phyloP scores from a whole-genome alignment of 208 protist genomes.

The Leishmania arabica region DNA sequence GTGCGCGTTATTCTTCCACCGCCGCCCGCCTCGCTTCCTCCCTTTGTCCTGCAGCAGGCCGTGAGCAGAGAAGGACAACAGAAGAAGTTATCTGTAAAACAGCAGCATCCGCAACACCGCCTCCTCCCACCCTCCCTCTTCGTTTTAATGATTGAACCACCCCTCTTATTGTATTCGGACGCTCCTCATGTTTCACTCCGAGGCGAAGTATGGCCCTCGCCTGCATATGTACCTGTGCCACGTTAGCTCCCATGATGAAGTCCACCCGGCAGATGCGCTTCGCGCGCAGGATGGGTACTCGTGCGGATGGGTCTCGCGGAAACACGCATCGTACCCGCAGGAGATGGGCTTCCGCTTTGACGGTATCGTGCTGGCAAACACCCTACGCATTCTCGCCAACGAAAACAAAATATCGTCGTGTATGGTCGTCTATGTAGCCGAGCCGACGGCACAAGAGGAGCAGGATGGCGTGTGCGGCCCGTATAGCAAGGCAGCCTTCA shows the following conservation, averaged over 20 bases:
- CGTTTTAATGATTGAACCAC: not conserved
- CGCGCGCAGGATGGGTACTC: constrained; percentile 54
- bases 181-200: constrained; percentile 35
- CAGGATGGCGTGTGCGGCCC: constrained; percentile 49
- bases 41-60: not conserved
- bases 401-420: constrained; percentile 85
- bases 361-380: constrained; percentile 71
- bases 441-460: constrained; percentile 50
- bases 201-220: constrained; percentile 74
- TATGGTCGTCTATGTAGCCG: constrained; percentile 82
- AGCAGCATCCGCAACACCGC: not conserved
- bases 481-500: constrained; percentile 62
- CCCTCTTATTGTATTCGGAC: not conserved
- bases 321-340: constrained; percentile 84
- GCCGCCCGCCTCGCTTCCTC: not conserved
- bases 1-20: not conserved
- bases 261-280: constrained; percentile 51
- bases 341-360: constrained; percentile 90
- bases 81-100: not conserved
- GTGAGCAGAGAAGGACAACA: not conserved
- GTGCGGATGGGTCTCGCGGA: constrained; percentile 85
- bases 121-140: not conserved
- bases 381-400: constrained; percentile 79
- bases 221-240: constrained; percentile 75
- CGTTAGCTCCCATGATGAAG: constrained; percentile 81